Evolutionary conservation across 2,329 filamentous ascomycete species (phyloP), one percentile per base, ranked within the genome.

Genomic region (Aspergillus floridensis): DNA sequence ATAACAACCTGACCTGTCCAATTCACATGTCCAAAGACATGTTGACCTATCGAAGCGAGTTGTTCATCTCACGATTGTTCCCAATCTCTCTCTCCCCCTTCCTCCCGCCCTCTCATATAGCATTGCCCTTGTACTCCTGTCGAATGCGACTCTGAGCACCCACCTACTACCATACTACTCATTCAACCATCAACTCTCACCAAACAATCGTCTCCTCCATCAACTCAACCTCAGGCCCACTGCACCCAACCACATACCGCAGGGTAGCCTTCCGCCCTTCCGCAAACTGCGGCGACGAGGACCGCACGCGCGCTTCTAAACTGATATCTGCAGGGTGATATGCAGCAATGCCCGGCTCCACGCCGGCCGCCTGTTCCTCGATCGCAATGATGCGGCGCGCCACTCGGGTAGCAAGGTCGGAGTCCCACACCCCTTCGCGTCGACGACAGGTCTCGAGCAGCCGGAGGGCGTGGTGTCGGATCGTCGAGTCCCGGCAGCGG

Each of bases 341-440:
- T 3, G 2, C 4, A 6, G 31, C 32, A 4, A 29, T 29, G 0
- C 32, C 50, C 1, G 50, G 50, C 38, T 2, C 5, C 8, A 52
- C 22, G 5, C 50, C 50, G 19, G 50, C 31, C 4, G 50, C 50
- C 2, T 14, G 35, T 38, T 52, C 50, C 12, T 60, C 59, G 16
- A 60, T 29, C 6, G 46, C 31, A 2, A 54, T 55, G 10, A 49
- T 46, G 32, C 47, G 35, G 8, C 50, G 22, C 44, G 59, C 59
- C n/a, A 60, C 49, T 16, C 49, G 46, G 11, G 49, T 47, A 2
- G 50, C 50, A 4, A 57, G 49, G 4, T 51, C 53, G 4, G 60
- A 59, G n/a, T 62, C 60, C 60, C 60, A 59, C 26, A 62, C 54
- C 5, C 60, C 60, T n/a, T 62, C 60, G 32, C 60, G 60, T 1